Evolutionary conservation across 768 basidiomycete species (phyloP), one percentile per base, ranked within the genome.

Genomic region (Boletellus sp.): DNA sequence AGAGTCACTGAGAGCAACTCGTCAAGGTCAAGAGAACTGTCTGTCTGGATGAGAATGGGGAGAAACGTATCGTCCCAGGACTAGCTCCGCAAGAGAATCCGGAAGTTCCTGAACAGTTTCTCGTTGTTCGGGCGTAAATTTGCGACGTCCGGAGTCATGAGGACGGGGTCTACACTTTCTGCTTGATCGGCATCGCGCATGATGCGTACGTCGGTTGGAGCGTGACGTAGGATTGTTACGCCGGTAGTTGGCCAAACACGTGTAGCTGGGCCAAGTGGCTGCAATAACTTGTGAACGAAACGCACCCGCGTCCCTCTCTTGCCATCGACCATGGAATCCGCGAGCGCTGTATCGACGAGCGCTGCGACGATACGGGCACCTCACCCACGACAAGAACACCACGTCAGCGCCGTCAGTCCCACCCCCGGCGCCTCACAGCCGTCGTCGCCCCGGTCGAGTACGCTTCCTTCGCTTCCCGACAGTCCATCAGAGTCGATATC

Each of bases 41-140:
- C 11, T 43, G 58, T 3, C 51, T 64, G 9, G 66, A 69, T 15
- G 72, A 72, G 23, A 62, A 72, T 31, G 79, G 78, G 1, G 64
- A 63, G 42, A 67, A 74, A 34, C 59, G 57, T 13, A 61, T 67
- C 19, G 66, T 69, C 45, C 72, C 71, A 9, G 67, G 50, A 1
- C 66, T 87, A 8, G 70, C 65, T 2, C 72, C 75, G 1, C 87
- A 84, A 53, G 84, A 87, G 56, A 78, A 71, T 50, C 80, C 79
- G 8, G 84, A 82, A 51, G 69, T 90, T 17, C 87, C 87, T 17
- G 87, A 90, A 55, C 78, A 79, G 44, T 88, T 90, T 56, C 74
- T 85, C 42, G 85, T 88, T 31, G 75, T 86, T 15, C 72, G 81
- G 10, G 52, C 51, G 20, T 66, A 49, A 66, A n/a, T 35, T 11